phyloP scores from a whole-genome alignment of 306 rosid genomes.

The Abrus precatorius region DNA sequence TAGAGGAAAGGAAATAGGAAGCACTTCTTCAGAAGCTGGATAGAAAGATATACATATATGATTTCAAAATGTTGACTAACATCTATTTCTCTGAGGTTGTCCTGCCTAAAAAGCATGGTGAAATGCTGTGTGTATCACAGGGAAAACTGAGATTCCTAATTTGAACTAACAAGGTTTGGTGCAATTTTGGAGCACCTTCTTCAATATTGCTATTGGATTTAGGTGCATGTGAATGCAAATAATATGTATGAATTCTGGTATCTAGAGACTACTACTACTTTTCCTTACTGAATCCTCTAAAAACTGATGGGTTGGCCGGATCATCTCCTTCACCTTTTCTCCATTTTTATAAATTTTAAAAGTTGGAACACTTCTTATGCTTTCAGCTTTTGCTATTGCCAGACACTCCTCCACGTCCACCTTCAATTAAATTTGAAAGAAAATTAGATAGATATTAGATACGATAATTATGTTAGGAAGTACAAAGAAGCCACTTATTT shows the following conservation, averaged over 20 bases:
- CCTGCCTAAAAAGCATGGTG: slow-evolving; percentile 60
- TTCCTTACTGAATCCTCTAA: slow-evolving; percentile 81
- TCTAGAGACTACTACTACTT: slow-evolving; percentile 56
- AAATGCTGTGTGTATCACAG: slow-evolving; percentile 68
- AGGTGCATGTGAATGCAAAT: slow-evolving; percentile 43
- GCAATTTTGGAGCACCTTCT: slow-evolving; percentile 55
- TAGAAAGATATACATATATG: slow-evolving; percentile 58
- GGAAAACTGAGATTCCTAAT: slow-evolving; percentile 62
- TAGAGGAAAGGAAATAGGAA: slow-evolving; percentile 31
- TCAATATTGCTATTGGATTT: slow-evolving; percentile 44
- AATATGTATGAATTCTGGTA: slow-evolving; percentile 49
- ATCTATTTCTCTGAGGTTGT: slow-evolving; percentile 61
- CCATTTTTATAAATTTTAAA: slow-evolving; percentile 88
- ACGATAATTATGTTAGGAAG: background rate
- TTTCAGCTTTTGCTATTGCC: slow-evolving; percentile 73
- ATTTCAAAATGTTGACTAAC: slow-evolving; percentile 60
- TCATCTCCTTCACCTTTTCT: slow-evolving; percentile 81
- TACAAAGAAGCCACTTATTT: background rate
- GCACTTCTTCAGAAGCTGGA: slow-evolving; percentile 35
- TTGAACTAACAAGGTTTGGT: slow-evolving; percentile 47
- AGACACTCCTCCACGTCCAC: slow-evolving; percentile 83
- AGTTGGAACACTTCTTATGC: slow-evolving; percentile 74
- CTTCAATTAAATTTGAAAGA: slow-evolving; percentile 49
- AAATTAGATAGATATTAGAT: slow-evolving; percentile 33
- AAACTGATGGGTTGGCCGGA: slow-evolving; percentile 71